Evolutionary conservation across 2,329 filamentous ascomycete genomes (phyloP).

Genomic region (Magnaporthiopsis poae): DNA sequence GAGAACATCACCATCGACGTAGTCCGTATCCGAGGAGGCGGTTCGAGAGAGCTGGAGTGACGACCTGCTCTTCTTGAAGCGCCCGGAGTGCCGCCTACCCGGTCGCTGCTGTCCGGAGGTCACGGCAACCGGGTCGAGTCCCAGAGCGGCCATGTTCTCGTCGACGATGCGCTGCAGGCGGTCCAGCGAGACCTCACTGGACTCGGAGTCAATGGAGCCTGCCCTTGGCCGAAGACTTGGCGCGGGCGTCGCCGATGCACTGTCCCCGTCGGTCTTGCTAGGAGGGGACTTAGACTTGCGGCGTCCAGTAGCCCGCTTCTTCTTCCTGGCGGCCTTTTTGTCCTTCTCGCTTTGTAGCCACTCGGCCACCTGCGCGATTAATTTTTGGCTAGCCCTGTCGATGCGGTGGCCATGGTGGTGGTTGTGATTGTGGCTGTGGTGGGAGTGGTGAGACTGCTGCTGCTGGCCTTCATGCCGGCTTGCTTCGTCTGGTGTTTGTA

Average conservation of each 20-base stretch:
- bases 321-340: slow-evolving; percentile 50
- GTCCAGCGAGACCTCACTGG: slow-evolving; percentile 65
- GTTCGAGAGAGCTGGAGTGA: slow-evolving; percentile 33
- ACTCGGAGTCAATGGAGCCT: slow-evolving; percentile 54
- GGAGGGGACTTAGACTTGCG: slow-evolving; percentile 32
- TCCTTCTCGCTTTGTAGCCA: slow-evolving; percentile 76
- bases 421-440: slow-evolving; percentile 26
- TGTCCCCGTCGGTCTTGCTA: slow-evolving; percentile 14
- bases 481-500: slow-evolving; percentile 20
- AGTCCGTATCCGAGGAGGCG: slow-evolving; percentile 77
- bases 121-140: slow-evolving; percentile 25
- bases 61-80: slow-evolving; percentile 30
- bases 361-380: slow-evolving; percentile 65
- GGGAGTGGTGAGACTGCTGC: slow-evolving; percentile 20
- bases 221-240: slow-evolving; percentile 23
- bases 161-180: slow-evolving; percentile 71
- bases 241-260: slow-evolving; percentile 9
- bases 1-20: slow-evolving; percentile 66
- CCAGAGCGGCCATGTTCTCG: slow-evolving; percentile 49
- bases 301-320: slow-evolving; percentile 28
- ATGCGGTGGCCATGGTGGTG: slow-evolving; percentile 26
- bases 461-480: neutral
- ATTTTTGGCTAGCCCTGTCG: slow-evolving; percentile 36
- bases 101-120: slow-evolving; percentile 27
- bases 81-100: slow-evolving; percentile 31